Evolutionary conservation across 495 filamentous ascomycete genomes (phyloP).

Genomic region (Thozetella sp.): DNA sequence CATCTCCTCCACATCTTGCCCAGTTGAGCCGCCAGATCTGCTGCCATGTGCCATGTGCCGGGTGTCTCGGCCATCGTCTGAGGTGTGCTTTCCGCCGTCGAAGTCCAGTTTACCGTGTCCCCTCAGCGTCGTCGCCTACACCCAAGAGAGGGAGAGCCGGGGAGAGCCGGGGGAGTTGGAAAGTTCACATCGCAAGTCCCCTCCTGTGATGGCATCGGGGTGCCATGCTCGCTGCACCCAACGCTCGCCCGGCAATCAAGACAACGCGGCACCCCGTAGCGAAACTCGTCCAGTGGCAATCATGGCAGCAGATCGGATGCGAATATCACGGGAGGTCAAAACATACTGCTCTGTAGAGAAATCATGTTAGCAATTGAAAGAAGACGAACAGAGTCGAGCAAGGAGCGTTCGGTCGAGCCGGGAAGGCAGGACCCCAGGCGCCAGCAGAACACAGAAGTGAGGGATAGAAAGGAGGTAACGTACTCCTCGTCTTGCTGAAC

Average conservation of each 20-base stretch:
- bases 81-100: too few species aligned
- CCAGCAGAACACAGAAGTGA: slow-evolving; percentile 8
- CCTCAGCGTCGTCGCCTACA: too few species aligned
- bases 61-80: too few species aligned
- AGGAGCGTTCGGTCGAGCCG: background rate
- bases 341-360: slow-evolving; percentile 2
- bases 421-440: slow-evolving; percentile 20
- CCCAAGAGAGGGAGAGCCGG: too few species aligned
- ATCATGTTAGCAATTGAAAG: background rate
- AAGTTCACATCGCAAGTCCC: too few species aligned
- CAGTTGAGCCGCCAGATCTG: slow-evolving; percentile 9
- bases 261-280: background rate
- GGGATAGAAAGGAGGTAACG: slow-evolving; percentile 54
- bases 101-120: too few species aligned
- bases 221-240: too few species aligned
- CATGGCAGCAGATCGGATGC: slow-evolving; percentile 1
- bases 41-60: slow-evolving; percentile 4
- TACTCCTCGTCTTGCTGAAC: slow-evolving; percentile 80
- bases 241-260: background rate
- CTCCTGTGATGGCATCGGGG: too few species aligned
- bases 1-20: slow-evolving; percentile 8
- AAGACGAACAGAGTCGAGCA: too few species aligned
- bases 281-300: background rate
- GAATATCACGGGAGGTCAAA: background rate
- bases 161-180: too few species aligned